Evolutionary conservation across 1,139 yeast species (phyloP).

Genomic region (Yamadazyma sp.): DNA sequence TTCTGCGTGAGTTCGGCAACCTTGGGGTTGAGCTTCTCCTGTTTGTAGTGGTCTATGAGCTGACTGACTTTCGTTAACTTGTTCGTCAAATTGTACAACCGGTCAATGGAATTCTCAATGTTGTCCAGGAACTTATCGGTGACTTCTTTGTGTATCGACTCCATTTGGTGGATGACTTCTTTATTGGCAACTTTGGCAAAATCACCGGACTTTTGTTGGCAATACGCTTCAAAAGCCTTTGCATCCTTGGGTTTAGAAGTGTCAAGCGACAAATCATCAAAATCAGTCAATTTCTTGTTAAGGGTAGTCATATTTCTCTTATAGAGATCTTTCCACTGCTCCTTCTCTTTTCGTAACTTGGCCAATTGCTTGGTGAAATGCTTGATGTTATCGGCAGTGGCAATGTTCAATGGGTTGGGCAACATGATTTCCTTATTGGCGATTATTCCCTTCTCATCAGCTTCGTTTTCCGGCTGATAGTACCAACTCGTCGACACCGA

Average conservation of each 20-base stretch:
- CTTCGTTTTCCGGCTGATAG: slow-evolving; percentile 32
- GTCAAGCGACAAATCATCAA: slow-evolving; percentile 11
- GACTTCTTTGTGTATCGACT: slow-evolving; percentile 9
- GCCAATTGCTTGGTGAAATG: slow-evolving; percentile 45
- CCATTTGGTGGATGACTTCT: slow-evolving; percentile 7
- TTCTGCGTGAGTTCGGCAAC: slow-evolving; percentile 21
- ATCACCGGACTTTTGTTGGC: slow-evolving; percentile 1
- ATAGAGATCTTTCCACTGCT: slow-evolving; percentile 46
- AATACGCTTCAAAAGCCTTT: slow-evolving; percentile 11
- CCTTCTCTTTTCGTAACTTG: slow-evolving; percentile 45
- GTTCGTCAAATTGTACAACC: slow-evolving; percentile 22
- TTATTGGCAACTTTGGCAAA: slow-evolving; percentile 8
- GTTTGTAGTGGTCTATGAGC: slow-evolving; percentile 19
- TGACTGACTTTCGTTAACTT: slow-evolving; percentile 23
- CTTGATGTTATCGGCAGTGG: slow-evolving; percentile 47
- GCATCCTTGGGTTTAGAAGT: neutral
- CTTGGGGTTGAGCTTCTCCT: slow-evolving; percentile 17
- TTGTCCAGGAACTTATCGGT: slow-evolving; percentile 14
- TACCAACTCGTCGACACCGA: slow-evolving; percentile 70
- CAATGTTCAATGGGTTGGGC: slow-evolving; percentile 60
- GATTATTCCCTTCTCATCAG: slow-evolving; percentile 15
- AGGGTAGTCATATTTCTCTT: slow-evolving; percentile 22
- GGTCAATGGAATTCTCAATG: slow-evolving; percentile 25
- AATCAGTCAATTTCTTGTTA: slow-evolving; percentile 12
- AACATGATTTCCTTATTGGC: slow-evolving; percentile 28